These are phyloP conservation scores for Camellia lanceoleosa DNA, from an alignment of 148 eudicot genomes.

Conservation along the genomic window DNA sequence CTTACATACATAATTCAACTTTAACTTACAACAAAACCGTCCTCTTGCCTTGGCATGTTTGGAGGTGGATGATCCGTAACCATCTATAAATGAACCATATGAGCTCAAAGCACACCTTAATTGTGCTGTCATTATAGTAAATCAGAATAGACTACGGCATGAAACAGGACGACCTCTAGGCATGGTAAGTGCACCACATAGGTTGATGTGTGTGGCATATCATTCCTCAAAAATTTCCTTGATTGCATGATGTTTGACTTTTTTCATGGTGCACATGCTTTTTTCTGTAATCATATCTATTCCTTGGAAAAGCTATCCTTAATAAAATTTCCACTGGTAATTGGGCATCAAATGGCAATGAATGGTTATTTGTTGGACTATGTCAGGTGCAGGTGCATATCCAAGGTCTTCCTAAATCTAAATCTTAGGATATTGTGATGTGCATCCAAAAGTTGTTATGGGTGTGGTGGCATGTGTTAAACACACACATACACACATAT, in stretches of 20 bases:
- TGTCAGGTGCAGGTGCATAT: too few relatives aligned
- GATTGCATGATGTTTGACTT: neutral
- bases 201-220: neutral
- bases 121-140: too few relatives aligned
- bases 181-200: neutral
- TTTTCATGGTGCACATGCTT: neutral
- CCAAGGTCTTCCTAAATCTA: too few relatives aligned
- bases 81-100: neutral
- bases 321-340: neutral
- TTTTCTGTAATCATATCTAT: neutral
- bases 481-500: too few relatives aligned
- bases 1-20: neutral
- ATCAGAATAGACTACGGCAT: neutral
- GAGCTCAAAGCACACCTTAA: too few relatives aligned
- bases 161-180: neutral
- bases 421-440: too few relatives aligned
- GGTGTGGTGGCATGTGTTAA: too few relatives aligned
- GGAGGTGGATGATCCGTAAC: neutral
- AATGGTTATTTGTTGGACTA: neutral
- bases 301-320: neutral
- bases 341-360: neutral
- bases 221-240: neutral
- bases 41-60: neutral
- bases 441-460: too few relatives aligned
- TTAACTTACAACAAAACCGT: neutral